phyloP scores from a whole-genome alignment of 108 stramenopile genomes.

The Cyclotella sp. region DNA sequence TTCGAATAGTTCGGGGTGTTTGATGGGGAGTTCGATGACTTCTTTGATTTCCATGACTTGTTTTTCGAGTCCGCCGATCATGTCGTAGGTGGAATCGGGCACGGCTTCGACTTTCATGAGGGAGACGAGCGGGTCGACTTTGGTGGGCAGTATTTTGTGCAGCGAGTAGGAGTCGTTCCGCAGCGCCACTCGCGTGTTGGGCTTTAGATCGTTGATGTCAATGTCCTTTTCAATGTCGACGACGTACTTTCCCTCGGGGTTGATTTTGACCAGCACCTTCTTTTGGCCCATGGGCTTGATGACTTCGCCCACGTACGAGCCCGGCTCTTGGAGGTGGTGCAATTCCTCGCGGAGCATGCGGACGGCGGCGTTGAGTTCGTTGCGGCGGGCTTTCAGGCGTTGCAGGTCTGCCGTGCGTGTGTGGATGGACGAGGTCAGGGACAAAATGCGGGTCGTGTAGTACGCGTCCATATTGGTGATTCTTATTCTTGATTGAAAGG shows the following conservation, averaged over 20 bases:
- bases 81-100: constrained; percentile 99
- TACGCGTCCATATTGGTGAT: constrained; percentile 17
- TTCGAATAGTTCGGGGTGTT: constrained; percentile 99
- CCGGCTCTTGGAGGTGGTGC: constrained; percentile 97
- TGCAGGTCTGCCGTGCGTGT: constrained; percentile 82
- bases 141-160: constrained; percentile 99
- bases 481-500: neutral
- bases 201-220: constrained; percentile 95
- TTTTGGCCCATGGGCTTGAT: constrained; percentile 99
- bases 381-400: constrained; percentile 96
- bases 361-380: constrained; percentile 97
- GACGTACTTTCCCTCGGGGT: constrained; percentile 99
- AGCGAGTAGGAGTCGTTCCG: constrained; percentile 98
- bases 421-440: constrained; percentile 62
- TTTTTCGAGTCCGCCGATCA: constrained; percentile 99
- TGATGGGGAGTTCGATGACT: constrained; percentile 99
- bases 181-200: constrained; percentile 98
- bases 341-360: constrained; percentile 98
- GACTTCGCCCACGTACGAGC: constrained; percentile 98
- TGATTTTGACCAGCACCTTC: constrained; percentile 98
- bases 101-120: constrained; percentile 99
- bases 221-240: constrained; percentile 98
- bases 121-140: constrained; percentile 98
- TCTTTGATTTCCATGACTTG: constrained; percentile 99
- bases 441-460: constrained; percentile 9